Conservation (phyloP, 345 rosid genomes). For the Aquilaria sinensis region DNA sequence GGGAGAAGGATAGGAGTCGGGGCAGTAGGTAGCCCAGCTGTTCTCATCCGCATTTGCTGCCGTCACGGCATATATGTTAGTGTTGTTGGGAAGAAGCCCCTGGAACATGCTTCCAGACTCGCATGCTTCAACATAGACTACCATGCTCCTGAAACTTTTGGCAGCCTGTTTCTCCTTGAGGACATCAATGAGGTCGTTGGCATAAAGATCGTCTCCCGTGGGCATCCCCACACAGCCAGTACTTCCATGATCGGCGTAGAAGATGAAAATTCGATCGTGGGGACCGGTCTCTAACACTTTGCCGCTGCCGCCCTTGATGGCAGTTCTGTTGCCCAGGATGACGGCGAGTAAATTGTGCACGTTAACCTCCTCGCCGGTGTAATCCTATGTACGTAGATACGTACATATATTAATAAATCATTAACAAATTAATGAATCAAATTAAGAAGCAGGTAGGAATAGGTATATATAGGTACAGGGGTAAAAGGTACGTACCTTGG, state of each 20-base stretch:
- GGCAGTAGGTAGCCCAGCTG: conserved; percentile 53
- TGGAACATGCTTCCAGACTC: conserved; percentile 64
- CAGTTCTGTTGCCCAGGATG: conserved; percentile 46
- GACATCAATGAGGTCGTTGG: conserved; percentile 37
- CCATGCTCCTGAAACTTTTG: conserved; percentile 43
- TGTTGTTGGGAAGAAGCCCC: conserved; percentile 36
- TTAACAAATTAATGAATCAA: too few species aligned
- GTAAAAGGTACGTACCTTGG: conserved; percentile 34
- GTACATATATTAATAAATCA: too few species aligned
- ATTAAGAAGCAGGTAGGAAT: not conserved
- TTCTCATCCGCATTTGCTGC: conserved; percentile 48
- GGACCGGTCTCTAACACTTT: conserved; percentile 57
- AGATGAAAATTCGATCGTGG: conserved; percentile 45
- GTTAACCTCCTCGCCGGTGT: conserved; percentile 31
- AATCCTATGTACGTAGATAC: conserved; percentile 31
- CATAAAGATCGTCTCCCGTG: conserved; percentile 15
- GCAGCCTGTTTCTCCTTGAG: conserved; percentile 39
- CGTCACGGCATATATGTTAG: conserved; percentile 47
- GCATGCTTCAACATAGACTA: conserved; percentile 63
- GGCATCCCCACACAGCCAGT: conserved; percentile 57
- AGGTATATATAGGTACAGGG: not conserved
- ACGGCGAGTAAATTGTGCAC: conserved; percentile 41
- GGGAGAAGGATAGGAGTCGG: conserved; percentile 14
- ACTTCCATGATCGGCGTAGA: conserved; percentile 59
- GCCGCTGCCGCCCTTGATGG: conserved; percentile 58